Evolutionary conservation across 2,329 filamentous ascomycete genomes (phyloP).

Genomic region (Beauveria sp.): DNA sequence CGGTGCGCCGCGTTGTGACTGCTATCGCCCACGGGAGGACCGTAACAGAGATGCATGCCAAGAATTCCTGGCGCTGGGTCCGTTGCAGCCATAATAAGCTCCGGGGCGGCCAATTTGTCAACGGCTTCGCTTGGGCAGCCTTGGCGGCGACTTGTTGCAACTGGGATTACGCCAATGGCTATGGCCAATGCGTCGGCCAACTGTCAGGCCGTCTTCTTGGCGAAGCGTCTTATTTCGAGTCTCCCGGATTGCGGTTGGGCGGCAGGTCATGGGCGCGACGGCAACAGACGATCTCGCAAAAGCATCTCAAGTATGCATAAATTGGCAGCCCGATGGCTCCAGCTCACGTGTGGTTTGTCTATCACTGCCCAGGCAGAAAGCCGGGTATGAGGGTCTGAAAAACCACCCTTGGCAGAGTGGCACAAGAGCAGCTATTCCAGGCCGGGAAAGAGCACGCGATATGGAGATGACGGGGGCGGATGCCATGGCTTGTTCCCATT

Average conservation of each 20-base stretch:
- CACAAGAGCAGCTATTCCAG: constrained; percentile 1
- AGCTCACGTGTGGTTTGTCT: neutral
- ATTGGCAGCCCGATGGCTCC: neutral
- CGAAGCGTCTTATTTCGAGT: neutral
- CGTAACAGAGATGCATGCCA: constrained; percentile 1
- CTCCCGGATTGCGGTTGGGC: neutral
- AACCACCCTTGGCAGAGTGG: neutral
- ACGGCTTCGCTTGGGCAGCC: neutral
- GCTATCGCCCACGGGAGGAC: neutral
- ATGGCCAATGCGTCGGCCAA: neutral
- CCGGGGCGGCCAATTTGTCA: neutral
- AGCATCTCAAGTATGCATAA: neutral
- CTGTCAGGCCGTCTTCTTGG: neutral
- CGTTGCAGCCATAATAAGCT: neutral
- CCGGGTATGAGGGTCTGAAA: neutral
- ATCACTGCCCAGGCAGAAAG: neutral
- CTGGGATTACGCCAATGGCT: neutral
- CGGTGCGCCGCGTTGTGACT: neutral
- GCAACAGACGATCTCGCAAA: neutral
- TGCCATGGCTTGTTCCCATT: constrained; percentile 3
- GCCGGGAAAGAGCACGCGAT: constrained; percentile 3
- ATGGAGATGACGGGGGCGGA: neutral
- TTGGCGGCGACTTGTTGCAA: neutral
- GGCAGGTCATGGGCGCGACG: neutral
- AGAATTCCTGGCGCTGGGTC: neutral